Evolutionary conservation across 176 grass and related monocot species (phyloP).

Genomic region (Avena insularis): DNA sequence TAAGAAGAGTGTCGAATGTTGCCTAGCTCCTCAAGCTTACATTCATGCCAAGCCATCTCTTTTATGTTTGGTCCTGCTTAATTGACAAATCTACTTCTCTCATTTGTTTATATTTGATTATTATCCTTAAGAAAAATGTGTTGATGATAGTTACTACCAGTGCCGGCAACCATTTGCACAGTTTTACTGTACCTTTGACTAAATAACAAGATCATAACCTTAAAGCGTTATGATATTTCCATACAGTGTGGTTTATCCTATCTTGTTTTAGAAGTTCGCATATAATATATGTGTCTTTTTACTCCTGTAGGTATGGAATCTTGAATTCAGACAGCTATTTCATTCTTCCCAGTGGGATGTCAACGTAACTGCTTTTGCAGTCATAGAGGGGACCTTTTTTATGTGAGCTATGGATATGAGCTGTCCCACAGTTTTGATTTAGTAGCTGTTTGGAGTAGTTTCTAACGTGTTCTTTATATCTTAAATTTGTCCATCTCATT

Average conservation of each 20-base stretch:
- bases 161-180: background rate
- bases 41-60: slow-evolving; percentile 11
- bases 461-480: slow-evolving; percentile 29
- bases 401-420: slow-evolving; percentile 63
- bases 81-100: slow-evolving; percentile 11
- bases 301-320: slow-evolving; percentile 85
- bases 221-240: background rate
- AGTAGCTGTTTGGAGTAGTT: background rate
- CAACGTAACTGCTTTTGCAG: slow-evolving; percentile 94
- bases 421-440: slow-evolving; percentile 10
- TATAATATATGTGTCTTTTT: background rate
- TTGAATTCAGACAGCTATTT: slow-evolving; percentile 90
- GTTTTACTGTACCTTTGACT: background rate
- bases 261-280: slow-evolving; percentile 18
- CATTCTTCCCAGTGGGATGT: slow-evolving; percentile 69
- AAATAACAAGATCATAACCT: background rate
- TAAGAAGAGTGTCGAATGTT: background rate
- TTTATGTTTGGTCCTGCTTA: background rate
- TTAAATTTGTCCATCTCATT: slow-evolving; percentile 36
- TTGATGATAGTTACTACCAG: background rate
- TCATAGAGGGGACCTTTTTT: slow-evolving; percentile 70
- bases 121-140: slow-evolving; percentile 7
- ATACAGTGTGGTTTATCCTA: background rate
- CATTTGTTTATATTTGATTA: background rate
- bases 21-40: background rate